A percentile compares a stretch with the other conserved stretches of the same genome.
phyloP scores from a whole-genome alignment of 257 asterid species.

The Solanum etuberosum region DNA sequence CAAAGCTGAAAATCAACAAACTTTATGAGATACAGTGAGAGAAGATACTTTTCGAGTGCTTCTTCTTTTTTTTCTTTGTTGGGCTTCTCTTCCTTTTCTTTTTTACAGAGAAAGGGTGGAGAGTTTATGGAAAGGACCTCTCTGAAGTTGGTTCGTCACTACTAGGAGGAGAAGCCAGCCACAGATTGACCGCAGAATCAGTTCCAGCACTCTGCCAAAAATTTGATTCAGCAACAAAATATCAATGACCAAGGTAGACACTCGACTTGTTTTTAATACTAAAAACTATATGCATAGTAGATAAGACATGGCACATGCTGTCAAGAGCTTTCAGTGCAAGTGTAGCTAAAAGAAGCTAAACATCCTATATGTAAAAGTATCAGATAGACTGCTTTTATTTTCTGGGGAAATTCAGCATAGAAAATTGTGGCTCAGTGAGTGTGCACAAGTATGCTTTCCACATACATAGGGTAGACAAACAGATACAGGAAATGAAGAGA shows the following conservation, averaged over 20 bases:
- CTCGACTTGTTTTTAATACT: background rate
- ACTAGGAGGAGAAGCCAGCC: conserved; percentile 49
- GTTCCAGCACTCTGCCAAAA: conserved; percentile 93
- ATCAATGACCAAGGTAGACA: conserved; percentile 9
- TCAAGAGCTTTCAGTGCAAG: background rate
- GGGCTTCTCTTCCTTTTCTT: background rate
- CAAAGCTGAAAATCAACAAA: conserved; percentile 8
- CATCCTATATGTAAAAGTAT: background rate
- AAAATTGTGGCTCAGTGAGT: background rate
- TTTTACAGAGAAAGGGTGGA: background rate
- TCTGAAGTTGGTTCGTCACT: conserved; percentile 29
- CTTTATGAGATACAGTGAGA: background rate
- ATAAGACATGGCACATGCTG: background rate
- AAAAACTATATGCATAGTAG: conserved; percentile 4
- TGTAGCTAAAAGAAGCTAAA: background rate
- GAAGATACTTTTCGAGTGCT: background rate
- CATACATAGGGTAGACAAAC: background rate
- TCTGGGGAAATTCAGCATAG: background rate
- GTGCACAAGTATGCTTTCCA: background rate
- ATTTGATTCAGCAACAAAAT: conserved; percentile 17
- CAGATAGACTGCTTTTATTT: background rate
- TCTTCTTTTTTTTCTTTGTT: background rate
- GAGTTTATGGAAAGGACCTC: conserved; percentile 31
- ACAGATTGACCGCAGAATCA: conserved; percentile 87
- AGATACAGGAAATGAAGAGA: conserved; percentile 19